Percentiles rank a stretch among this genome's conserved stretches.
phyloP scores from a whole-genome alignment of 2,329 filamentous ascomycete species.

The Trichoderma sp. region DNA sequence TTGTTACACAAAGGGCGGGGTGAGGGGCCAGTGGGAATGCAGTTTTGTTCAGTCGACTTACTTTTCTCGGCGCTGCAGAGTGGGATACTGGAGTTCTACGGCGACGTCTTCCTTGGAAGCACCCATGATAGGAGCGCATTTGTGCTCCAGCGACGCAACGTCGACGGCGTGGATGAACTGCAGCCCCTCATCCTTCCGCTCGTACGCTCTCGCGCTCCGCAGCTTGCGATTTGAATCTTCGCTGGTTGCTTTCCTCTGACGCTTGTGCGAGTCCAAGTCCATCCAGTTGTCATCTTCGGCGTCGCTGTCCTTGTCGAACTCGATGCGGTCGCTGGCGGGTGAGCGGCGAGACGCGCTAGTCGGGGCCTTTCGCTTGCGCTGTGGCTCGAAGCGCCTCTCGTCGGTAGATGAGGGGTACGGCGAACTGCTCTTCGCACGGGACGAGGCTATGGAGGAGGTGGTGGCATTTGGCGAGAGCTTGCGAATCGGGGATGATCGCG shows the following conservation, averaged over 20 bases:
- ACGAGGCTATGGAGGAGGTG: conserved; percentile 27
- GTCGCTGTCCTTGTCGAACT: conserved; percentile 57
- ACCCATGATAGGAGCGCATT: conserved; percentile 56
- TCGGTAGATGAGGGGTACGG: conserved; percentile 49
- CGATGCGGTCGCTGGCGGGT: conserved; percentile 53
- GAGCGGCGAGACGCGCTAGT: conserved; percentile 45
- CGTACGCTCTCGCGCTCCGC: conserved; percentile 52
- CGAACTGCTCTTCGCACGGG: conserved; percentile 48
- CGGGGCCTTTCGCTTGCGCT: conserved; percentile 56
- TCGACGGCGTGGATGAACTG: conserved; percentile 63
- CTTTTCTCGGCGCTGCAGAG: conserved; percentile 69
- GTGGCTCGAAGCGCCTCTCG: conserved; percentile 47
- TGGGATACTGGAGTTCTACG: conserved; percentile 84
- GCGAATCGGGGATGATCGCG: conserved; percentile 42
- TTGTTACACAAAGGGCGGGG: neutral
- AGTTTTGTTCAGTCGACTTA: conserved; percentile 41
- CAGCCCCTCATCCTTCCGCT: conserved; percentile 47
- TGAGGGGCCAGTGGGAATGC: neutral
- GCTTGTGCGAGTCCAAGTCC: conserved; percentile 53
- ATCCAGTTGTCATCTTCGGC: conserved; percentile 59
- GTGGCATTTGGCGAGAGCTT: conserved; percentile 48
- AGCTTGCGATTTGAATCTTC: conserved; percentile 55
- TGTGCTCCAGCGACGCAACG: conserved; percentile 55
- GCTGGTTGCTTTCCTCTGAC: conserved; percentile 49
- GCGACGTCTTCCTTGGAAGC: conserved; percentile 57